Conservation (phyloP, 2,329 filamentous ascomycete species). For the Ceratocystis colombiana region DNA sequence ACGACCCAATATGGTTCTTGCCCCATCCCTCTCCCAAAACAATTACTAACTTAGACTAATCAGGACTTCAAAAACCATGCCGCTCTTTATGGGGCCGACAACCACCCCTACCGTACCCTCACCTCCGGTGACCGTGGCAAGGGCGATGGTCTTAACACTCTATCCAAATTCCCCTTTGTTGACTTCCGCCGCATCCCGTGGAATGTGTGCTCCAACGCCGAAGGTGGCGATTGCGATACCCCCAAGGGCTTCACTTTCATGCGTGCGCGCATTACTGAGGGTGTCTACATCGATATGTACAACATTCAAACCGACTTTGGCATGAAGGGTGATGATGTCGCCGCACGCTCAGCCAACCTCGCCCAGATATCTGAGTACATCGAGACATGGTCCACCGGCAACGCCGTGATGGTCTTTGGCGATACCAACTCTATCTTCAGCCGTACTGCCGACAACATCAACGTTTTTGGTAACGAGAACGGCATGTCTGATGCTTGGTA, state of each 20-base stretch:
- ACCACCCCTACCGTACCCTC: constrained; percentile 49
- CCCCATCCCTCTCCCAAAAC: no score
- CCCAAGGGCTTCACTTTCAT: constrained; percentile 62
- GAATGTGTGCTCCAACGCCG: constrained; percentile 47
- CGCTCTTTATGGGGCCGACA: constrained; percentile 50
- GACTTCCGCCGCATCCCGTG: constrained; percentile 50
- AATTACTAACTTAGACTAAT: constrained; percentile 12
- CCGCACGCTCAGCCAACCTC: constrained; percentile 49
- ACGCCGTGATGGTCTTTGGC: constrained; percentile 53
- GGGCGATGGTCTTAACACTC: constrained; percentile 54
- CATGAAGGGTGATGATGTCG: constrained; percentile 42
- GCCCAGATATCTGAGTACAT: constrained; percentile 51
- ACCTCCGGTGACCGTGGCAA: constrained; percentile 56
- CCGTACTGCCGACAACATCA: constrained; percentile 45
- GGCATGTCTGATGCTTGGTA: constrained; percentile 52
- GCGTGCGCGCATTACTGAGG: constrained; percentile 41
- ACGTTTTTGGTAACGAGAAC: constrained; percentile 41
- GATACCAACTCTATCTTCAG: constrained; percentile 59
- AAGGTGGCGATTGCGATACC: constrained; percentile 51
- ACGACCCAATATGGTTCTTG: not conserved
- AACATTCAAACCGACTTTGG: constrained; percentile 59
- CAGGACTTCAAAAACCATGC: constrained; percentile 58
- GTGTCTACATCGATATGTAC: constrained; percentile 51
- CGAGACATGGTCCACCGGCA: constrained; percentile 44
- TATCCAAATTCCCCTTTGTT: constrained; percentile 49